Conservation (phyloP, 805 yeast genomes). For the Kluyveromyces starmeri region DNA sequence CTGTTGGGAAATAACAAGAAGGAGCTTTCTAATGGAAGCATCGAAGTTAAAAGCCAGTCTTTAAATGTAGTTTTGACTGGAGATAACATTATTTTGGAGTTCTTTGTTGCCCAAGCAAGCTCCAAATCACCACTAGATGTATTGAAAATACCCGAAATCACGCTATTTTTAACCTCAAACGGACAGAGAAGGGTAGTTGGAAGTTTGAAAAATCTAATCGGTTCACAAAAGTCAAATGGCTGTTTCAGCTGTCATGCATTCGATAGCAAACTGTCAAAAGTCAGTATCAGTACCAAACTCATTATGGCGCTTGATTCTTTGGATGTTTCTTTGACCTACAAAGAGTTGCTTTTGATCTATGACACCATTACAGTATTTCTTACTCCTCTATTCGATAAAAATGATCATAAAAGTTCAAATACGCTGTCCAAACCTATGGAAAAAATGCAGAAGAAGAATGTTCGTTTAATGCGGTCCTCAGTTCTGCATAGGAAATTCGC, state of each 20-base stretch:
- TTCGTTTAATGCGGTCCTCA: conserved; percentile 22
- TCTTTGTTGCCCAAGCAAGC: not conserved
- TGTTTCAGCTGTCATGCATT: not conserved
- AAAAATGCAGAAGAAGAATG: conserved; percentile 17
- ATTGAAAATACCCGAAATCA: not conserved
- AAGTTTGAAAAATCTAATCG: not conserved
- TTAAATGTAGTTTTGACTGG: not conserved
- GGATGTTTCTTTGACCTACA: conserved; percentile 3
- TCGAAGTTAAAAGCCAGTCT: not conserved
- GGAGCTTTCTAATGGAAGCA: not conserved
- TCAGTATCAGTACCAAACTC: not conserved
- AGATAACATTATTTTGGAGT: not conserved
- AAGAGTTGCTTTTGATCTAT: not conserved
- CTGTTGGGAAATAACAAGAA: not conserved
- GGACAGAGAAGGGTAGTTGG: not conserved
- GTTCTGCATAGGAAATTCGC: conserved; percentile 16
- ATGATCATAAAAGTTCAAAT: too few relatives aligned
- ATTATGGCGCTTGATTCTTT: not conserved
- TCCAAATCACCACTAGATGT: not conserved
- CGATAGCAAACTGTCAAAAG: not conserved
- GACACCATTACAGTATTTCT: too few relatives aligned
- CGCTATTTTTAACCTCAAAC: not conserved
- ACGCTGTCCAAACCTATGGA: too few relatives aligned
- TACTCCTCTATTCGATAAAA: too few relatives aligned
- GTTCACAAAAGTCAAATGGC: not conserved